A percentile compares a stretch with the other conserved stretches of the same genome.
phyloP scores from a whole-genome alignment of 2,329 filamentous ascomycete genomes.

The Colletotrichum truncatum region DNA sequence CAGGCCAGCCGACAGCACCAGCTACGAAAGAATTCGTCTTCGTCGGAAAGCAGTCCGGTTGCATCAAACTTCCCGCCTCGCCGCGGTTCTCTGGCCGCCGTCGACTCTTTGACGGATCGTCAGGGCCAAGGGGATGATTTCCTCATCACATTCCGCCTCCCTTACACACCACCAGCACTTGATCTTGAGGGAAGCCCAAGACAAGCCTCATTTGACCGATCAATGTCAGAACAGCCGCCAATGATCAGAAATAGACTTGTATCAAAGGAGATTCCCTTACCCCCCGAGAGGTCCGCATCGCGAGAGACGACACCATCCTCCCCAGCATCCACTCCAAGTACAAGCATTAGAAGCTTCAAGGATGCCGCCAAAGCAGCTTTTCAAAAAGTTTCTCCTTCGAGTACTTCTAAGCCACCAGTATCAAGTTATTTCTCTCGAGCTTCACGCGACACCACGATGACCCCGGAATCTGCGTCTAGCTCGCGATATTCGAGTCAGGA shows the following conservation, averaged over 20 bases:
- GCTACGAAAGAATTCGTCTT: neutral
- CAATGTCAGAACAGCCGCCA: neutral
- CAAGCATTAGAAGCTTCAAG: slow-evolving; percentile 37
- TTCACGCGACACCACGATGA: slow-evolving; percentile 2
- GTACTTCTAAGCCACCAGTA: slow-evolving; percentile 27
- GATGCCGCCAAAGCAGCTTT: slow-evolving; percentile 47
- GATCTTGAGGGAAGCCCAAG: slow-evolving; percentile 7
- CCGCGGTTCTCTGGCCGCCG: slow-evolving; percentile 1
- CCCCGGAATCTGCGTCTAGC: slow-evolving; percentile 25
- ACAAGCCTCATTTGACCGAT: slow-evolving; percentile 13
- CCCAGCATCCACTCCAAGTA: slow-evolving; percentile 6
- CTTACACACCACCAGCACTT: slow-evolving; percentile 26
- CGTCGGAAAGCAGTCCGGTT: slow-evolving; percentile 8
- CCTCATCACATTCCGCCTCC: slow-evolving; percentile 18
- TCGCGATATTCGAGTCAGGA: slow-evolving; percentile 21
- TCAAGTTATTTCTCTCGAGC: slow-evolving; percentile 21
- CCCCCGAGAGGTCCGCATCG: neutral
- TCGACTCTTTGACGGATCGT: neutral
- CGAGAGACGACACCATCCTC: neutral
- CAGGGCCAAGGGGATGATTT: slow-evolving; percentile 12
- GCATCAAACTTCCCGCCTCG: slow-evolving; percentile 6
- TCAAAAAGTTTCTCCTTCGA: slow-evolving; percentile 29
- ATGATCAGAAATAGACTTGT: neutral
- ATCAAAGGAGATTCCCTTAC: neutral
- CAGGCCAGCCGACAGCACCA: slow-evolving; percentile 27